These are phyloP conservation scores for Penicillium lagena DNA, from an alignment of 495 filamentous ascomycete species.

Conservation along the genomic window DNA sequence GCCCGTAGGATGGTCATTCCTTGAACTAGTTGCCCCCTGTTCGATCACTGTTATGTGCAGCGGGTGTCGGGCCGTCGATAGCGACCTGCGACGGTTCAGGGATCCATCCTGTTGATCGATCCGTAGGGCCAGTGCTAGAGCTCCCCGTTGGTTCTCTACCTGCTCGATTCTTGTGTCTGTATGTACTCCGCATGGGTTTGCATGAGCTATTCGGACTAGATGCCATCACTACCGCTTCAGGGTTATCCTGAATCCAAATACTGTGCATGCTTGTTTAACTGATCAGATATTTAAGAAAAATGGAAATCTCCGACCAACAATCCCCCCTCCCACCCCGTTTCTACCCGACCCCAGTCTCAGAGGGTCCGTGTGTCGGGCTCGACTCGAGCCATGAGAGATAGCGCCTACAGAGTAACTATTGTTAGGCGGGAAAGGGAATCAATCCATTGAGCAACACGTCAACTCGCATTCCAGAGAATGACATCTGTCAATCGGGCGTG, in stretches of 20 bases:
- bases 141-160: not conserved
- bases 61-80: conserved; percentile 32
- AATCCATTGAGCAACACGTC: not conserved
- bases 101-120: conserved; percentile 1
- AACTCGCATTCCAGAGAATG: not conserved
- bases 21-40: not conserved
- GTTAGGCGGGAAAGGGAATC: no score
- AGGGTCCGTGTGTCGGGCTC: conserved; percentile 6
- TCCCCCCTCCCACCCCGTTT: not conserved
- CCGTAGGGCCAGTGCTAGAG: no score
- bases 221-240: no score
- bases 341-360: conserved; percentile 6
- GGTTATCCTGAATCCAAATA: no score
- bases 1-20: not conserved
- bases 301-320: no score
- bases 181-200: no score
- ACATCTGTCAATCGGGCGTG: not conserved
- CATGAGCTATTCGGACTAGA: no score
- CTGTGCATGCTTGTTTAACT: no score
- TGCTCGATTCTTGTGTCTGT: not conserved
- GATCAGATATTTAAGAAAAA: no score
- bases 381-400: not conserved
- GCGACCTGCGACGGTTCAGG: conserved; percentile 21
- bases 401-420: no score
- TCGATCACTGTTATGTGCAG: conserved; percentile 21